These are phyloP conservation scores for Planoprotostelium fungivorum DNA, from an alignment of 78 protist genomes.

Conservation along the genomic window DNA sequence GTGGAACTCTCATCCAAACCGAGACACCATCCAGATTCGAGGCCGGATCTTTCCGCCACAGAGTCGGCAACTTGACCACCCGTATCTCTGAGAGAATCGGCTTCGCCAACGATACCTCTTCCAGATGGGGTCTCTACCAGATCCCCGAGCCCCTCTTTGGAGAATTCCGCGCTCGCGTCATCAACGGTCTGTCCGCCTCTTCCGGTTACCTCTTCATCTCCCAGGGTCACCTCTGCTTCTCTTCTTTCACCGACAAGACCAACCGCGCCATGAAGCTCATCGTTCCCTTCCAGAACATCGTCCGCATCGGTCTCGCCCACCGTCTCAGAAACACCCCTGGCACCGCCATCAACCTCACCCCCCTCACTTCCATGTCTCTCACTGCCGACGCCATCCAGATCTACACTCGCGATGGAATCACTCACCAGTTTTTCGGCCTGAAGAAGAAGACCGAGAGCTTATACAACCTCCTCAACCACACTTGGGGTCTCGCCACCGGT, in stretches of 20 bases:
- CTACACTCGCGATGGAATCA: neutral
- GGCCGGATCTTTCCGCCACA: neutral
- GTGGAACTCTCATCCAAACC: neutral
- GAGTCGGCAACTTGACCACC: neutral
- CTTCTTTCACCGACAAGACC: neutral
- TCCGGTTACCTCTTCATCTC: neutral
- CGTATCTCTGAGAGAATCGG: neutral
- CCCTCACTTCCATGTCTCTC: neutral
- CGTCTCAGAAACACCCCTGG: neutral
- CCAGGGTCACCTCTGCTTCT: neutral
- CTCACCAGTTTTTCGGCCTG: neutral
- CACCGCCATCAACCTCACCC: neutral
- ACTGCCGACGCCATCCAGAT: neutral
- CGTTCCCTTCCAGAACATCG: neutral
- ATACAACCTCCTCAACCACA: neutral
- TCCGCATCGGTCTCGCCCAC: neutral
- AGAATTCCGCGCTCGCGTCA: neutral
- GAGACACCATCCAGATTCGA: neutral
- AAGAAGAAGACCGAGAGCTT: neutral
- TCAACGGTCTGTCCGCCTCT: neutral
- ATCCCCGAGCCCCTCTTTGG: neutral
- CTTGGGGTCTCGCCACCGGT: neutral
- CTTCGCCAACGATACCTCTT: neutral
- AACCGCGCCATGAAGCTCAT: neutral
- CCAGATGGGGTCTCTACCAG: conserved; percentile 2